A percentile compares a stretch with the other conserved stretches of the same genome.
Evolutionary conservation across 345 rosid genomes (phyloP).

Genomic region (Excoecaria cochinchinensis): DNA sequence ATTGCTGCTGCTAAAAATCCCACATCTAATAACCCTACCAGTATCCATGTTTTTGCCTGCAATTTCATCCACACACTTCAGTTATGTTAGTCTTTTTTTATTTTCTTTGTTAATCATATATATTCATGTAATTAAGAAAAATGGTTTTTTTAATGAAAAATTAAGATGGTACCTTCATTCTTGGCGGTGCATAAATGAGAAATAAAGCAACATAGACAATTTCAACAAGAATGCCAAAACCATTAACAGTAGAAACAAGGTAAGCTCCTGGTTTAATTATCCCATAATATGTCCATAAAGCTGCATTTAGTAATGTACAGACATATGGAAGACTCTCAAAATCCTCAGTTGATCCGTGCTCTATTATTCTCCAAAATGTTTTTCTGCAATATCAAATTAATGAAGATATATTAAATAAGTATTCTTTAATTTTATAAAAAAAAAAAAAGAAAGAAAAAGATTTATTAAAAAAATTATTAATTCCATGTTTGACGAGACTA

Average conservation of each 20-base stretch:
- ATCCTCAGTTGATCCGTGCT: constrained; percentile 55
- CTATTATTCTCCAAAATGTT: constrained; percentile 55
- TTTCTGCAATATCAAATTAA: constrained; percentile 29
- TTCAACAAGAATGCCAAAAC: constrained; percentile 68
- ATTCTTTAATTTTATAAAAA: no score
- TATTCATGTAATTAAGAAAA: no score
- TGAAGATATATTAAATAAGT: not conserved
- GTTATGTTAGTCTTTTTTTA: no score
- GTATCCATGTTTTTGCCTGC: constrained; percentile 44
- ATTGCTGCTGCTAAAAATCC: constrained; percentile 47
- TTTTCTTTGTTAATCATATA: no score
- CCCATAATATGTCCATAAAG: constrained; percentile 86
- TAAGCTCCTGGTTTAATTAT: constrained; percentile 60
- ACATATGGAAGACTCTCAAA: constrained; percentile 72
- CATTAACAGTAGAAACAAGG: constrained; percentile 69
- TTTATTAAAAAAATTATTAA: no score
- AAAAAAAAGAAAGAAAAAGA: no score
- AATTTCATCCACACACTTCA: not conserved
- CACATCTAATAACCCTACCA: constrained; percentile 50
- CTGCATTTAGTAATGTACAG: constrained; percentile 56
- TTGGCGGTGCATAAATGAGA: constrained; percentile 47
- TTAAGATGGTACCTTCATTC: constrained; percentile 34
- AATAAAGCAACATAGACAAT: constrained; percentile 46
- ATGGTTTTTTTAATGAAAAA: no score
- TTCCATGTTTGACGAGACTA: not conserved